Evolutionary conservation across 441 rosid species (phyloP).

Genomic region (Kokia cookei): DNA sequence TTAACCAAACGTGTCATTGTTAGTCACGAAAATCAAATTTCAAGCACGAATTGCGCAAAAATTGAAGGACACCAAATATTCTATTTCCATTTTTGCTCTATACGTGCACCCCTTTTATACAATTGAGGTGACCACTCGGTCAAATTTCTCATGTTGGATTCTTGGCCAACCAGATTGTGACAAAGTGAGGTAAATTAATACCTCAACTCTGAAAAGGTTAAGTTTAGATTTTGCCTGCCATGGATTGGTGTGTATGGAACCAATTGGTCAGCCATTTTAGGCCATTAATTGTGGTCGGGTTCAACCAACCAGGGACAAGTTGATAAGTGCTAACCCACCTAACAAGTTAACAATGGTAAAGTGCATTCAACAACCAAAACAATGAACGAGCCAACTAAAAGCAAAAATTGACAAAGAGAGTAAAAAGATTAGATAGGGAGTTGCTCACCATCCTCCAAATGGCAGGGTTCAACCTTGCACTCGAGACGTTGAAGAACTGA

Average conservation of each 20-base stretch:
- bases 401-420: not conserved
- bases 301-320: not conserved
- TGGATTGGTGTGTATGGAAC: not conserved
- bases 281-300: not conserved
- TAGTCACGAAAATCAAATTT: not conserved
- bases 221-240: not conserved
- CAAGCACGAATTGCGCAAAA: constrained; percentile 20
- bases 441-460: constrained; percentile 54
- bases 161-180: constrained; percentile 1
- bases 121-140: not conserved
- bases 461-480: constrained; percentile 29
- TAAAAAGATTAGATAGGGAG: not conserved
- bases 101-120: not conserved
- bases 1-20: not conserved
- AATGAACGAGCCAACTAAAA: not conserved
- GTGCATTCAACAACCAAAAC: not conserved
- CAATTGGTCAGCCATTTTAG: not conserved
- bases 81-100: too few species aligned
- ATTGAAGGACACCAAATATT: not conserved
- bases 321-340: not conserved
- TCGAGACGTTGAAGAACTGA: constrained; percentile 27
- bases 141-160: not conserved
- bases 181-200: not conserved
- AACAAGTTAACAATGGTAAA: not conserved
- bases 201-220: too few species aligned